Base-by-base conservation (phyloP, 208 protist species). In the Wallacemonas sp. region DNA sequence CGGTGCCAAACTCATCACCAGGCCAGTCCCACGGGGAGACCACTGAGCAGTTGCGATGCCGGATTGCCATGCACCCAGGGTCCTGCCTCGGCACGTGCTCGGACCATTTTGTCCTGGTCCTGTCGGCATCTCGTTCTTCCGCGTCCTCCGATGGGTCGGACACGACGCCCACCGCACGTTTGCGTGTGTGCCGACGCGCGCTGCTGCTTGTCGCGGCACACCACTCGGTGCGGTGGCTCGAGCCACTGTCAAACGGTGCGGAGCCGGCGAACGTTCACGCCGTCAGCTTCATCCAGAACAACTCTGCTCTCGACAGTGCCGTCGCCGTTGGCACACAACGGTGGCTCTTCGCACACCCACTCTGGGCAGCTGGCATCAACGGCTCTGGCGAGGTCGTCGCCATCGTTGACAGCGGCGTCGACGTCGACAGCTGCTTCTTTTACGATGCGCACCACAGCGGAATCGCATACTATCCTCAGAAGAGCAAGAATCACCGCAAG, bases 341-440 rank as follows among this genome's bases (percentile, higher is more conserved):
- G 14, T 58, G 52, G 52, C 32, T 41, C 12, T 0, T 48, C 3
- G 27, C 60, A 11, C 63, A 73, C 21, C 83, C 90, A 1, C 29
- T 94, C 6, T 95, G 88, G 87, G 71, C 76, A 17, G 54, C n/a
- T 6, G 82, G 81, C 38, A 75, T 95, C 34, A 75, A 85, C 32
- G 94, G 94, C 26, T 62, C 47, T 2, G 88, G 85, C 30, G 87
- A 98, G 72, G 70, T 98, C 23, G 74, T 96, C 67, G 80, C 71
- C 12, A 68, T 96, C n/a, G 83, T 81, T 11, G 94, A 98, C 72
- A 94, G 83, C 39, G 92, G 92, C 8, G 60, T 98, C 2, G 87
- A 96, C 65, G 68, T 79, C 47, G 55, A 83, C 60, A 92, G 82
- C 72, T 98, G 94, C 74, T 97, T 85, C 69, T 97, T 98, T 61